Evolutionary conservation across 176 grass and related monocot species (phyloP).

Genomic region (Cenchrus fungigraminus): DNA sequence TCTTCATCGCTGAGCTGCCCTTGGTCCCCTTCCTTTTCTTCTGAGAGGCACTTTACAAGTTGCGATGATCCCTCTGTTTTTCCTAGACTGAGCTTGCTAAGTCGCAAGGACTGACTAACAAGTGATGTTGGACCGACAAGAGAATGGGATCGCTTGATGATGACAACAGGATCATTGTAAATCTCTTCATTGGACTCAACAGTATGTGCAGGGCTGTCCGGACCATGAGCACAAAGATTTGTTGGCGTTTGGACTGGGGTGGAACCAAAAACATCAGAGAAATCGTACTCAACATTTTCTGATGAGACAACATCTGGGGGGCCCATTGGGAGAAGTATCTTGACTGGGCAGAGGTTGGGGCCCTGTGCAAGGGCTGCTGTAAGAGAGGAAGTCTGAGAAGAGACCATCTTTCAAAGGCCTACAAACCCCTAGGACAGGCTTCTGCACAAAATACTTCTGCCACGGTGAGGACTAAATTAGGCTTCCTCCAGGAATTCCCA

Average conservation of each 20-base stretch:
- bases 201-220: slow-evolving; percentile 46
- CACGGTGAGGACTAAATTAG: slow-evolving; percentile 35
- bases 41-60: slow-evolving; percentile 42
- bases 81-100: slow-evolving; percentile 62
- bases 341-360: slow-evolving; percentile 45
- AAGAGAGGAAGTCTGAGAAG: slow-evolving; percentile 54
- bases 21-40: slow-evolving; percentile 45
- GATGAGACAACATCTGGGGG: slow-evolving; percentile 52
- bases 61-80: slow-evolving; percentile 56
- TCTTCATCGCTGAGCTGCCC: slow-evolving; percentile 64
- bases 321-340: slow-evolving; percentile 70
- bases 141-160: slow-evolving; percentile 84
- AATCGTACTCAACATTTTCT: slow-evolving; percentile 83
- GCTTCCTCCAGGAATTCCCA: slow-evolving; percentile 54
- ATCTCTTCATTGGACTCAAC: slow-evolving; percentile 60
- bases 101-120: slow-evolving; percentile 58
- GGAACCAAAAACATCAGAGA: slow-evolving; percentile 92
- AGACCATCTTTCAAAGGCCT: slow-evolving; percentile 68
- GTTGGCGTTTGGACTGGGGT: slow-evolving; percentile 57
- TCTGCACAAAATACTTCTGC: not conserved
- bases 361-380: slow-evolving; percentile 36
- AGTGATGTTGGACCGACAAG: slow-evolving; percentile 82
- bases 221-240: slow-evolving; percentile 40
- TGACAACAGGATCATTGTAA: slow-evolving; percentile 73
- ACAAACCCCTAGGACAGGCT: slow-evolving; percentile 10